Percentiles rank a stretch among this genome's conserved stretches.
phyloP scores from a whole-genome alignment of 495 filamentous ascomycete genomes.

The Xylaria acuta region DNA sequence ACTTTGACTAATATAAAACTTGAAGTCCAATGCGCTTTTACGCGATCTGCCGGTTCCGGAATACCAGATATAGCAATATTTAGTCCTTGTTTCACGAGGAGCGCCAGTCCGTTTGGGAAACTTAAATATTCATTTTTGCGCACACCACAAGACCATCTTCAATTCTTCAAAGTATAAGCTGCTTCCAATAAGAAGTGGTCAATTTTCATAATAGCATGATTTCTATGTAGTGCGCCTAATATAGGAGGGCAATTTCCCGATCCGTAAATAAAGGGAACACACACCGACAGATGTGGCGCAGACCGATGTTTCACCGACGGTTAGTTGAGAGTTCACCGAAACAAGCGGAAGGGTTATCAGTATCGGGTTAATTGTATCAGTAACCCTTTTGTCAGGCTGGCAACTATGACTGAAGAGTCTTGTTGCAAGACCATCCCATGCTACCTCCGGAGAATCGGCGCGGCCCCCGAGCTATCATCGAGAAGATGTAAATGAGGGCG shows the following conservation, averaged over 20 bases:
- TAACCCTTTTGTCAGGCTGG: not conserved
- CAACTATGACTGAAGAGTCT: not conserved
- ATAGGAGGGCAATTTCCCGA: not conserved
- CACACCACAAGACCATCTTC: not conserved
- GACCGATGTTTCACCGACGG: not conserved
- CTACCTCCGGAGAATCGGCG: not conserved
- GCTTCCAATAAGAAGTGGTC: not conserved
- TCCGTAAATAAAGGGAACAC: not conserved
- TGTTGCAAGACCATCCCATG: not conserved
- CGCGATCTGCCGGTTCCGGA: constrained; percentile 3
- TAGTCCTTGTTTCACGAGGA: not conserved
- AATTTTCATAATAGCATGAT: not conserved
- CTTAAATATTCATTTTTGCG: not conserved
- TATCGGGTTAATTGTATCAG: not conserved
- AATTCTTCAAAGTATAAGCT: not conserved
- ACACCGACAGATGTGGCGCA: not conserved
- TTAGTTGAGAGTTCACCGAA: not conserved
- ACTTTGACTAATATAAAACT: not conserved
- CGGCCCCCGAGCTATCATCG: not conserved
- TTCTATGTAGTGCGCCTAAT: not conserved
- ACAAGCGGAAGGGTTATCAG: not conserved
- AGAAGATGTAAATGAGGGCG: not conserved
- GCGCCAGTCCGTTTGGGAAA: not conserved
- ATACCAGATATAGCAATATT: not conserved
- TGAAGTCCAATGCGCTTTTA: not conserved